A percentile compares a stretch with the other conserved stretches of the same genome.
phyloP scores from a whole-genome alignment of 108 stramenopile species.

The Fistulifera pelliculosa region DNA sequence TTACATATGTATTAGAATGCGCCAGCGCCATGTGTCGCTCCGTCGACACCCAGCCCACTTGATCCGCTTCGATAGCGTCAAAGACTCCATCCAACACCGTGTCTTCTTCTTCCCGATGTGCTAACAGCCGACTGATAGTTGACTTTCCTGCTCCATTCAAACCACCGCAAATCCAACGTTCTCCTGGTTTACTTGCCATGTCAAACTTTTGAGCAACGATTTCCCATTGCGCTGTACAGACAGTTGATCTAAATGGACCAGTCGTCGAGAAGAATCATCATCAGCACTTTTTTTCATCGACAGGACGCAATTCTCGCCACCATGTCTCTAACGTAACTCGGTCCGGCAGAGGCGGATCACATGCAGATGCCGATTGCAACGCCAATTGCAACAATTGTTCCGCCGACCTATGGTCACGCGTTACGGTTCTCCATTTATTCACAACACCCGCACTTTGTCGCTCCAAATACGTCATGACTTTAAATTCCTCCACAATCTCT shows the following conservation, averaged over 20 bases:
- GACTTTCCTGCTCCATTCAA: slow-evolving; percentile 68
- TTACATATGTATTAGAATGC: background rate
- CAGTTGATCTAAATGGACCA: background rate
- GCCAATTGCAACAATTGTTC: slow-evolving; percentile 18
- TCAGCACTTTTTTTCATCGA: background rate
- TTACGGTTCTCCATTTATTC: background rate
- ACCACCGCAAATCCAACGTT: slow-evolving; percentile 66
- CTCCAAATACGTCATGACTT: slow-evolving; percentile 27
- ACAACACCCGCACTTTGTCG: background rate
- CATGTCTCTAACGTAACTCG: background rate
- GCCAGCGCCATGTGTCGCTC: slow-evolving; percentile 49
- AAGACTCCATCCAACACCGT: background rate
- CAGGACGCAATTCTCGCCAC: background rate
- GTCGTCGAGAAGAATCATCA: background rate
- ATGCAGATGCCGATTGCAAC: background rate
- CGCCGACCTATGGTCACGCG: slow-evolving; percentile 19
- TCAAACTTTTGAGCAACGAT: slow-evolving; percentile 9
- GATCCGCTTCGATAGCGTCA: background rate
- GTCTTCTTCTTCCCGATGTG: slow-evolving; percentile 16
- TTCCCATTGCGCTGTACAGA: background rate
- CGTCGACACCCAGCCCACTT: slow-evolving; percentile 66
- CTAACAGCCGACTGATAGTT: slow-evolving; percentile 55
- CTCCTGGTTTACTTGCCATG: slow-evolving; percentile 53
- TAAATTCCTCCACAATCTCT: slow-evolving; percentile 53
- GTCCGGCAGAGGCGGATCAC: too few relatives aligned